phyloP scores from a whole-genome alignment of 2,329 filamentous ascomycete genomes.

The Hypoxylon sp. region DNA sequence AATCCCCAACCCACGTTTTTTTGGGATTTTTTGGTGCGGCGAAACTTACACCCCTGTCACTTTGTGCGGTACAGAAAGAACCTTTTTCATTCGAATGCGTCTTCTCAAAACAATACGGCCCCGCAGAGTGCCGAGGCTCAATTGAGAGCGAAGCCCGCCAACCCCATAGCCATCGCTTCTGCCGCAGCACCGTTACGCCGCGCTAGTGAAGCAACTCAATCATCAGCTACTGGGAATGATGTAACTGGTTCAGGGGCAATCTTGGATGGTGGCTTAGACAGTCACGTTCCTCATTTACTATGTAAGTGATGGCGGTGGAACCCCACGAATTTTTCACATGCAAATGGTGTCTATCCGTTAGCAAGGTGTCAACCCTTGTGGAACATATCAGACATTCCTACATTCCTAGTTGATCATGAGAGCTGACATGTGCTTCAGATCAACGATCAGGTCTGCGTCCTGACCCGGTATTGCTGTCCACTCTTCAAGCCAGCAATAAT shows the following conservation, averaged over 20 bases:
- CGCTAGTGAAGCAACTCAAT: slow-evolving; percentile 48
- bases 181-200: slow-evolving; percentile 50
- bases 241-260: slow-evolving; percentile 43
- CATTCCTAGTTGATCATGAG: slow-evolving; percentile 41
- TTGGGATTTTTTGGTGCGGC: slow-evolving; percentile 32
- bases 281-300: slow-evolving; percentile 64
- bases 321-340: slow-evolving; percentile 52
- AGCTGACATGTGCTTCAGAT: slow-evolving; percentile 53
- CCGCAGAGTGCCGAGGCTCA: slow-evolving; percentile 62
- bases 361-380: slow-evolving; percentile 33
- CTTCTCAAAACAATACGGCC: slow-evolving; percentile 44
- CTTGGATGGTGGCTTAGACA: slow-evolving; percentile 54
- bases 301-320: slow-evolving; percentile 59
- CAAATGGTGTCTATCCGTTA: slow-evolving; percentile 36
- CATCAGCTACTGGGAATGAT: slow-evolving; percentile 47
- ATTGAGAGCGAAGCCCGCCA: slow-evolving; percentile 56
- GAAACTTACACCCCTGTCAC: slow-evolving; percentile 49
- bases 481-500: slow-evolving; percentile 49
- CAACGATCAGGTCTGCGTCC: slow-evolving; percentile 50
- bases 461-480: slow-evolving; percentile 55
- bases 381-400: slow-evolving; percentile 32
- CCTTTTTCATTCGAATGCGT: slow-evolving; percentile 50
- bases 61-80: slow-evolving; percentile 51
- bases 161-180: slow-evolving; percentile 56
- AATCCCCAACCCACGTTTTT: slow-evolving; percentile 42